Percentiles rank a stretch among this genome's conserved stretches.
These are phyloP conservation scores for Termitomyces eurrhizus DNA, from an alignment of 768 basidiomycete genomes.

Conservation along the genomic window DNA sequence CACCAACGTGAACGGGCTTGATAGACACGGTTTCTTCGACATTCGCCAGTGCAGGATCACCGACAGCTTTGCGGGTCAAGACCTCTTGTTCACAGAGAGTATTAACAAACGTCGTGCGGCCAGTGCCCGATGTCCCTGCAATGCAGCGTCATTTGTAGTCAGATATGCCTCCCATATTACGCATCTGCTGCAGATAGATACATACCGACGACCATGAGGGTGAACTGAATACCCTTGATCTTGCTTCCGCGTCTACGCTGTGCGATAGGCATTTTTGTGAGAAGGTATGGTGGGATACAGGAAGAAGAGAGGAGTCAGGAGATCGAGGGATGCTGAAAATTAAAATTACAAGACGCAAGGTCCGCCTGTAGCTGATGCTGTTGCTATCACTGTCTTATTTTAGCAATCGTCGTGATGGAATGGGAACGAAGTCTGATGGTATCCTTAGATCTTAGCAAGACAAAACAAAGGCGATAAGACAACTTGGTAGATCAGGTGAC, in stretches of 20 bases:
- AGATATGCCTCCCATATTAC: neutral
- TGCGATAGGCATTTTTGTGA: conserved; percentile 38
- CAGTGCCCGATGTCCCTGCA: conserved; percentile 82
- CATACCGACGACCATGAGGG: conserved; percentile 86
- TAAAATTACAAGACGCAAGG: conserved; percentile 6
- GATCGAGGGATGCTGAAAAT: conserved; percentile 5
- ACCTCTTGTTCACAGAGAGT: conserved; percentile 84
- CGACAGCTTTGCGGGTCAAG: conserved; percentile 60
- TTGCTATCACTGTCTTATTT: conserved; percentile 2
- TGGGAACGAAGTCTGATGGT: conserved; percentile 1
- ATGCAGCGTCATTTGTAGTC: neutral
- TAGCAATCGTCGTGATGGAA: conserved; percentile 16
- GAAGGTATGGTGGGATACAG: neutral
- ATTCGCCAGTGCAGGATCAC: conserved; percentile 68
- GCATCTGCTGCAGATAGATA: conserved; percentile 12
- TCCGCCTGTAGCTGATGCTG: neutral
- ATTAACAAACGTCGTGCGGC: conserved; percentile 89
- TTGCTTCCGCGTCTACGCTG: conserved; percentile 64
- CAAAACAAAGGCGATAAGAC: conserved; percentile 11
- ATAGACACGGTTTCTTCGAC: conserved; percentile 74
- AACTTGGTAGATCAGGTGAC: too few relatives aligned
- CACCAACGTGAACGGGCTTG: conserved; percentile 78
- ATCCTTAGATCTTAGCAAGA: conserved; percentile 13
- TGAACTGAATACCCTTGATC: conserved; percentile 89
- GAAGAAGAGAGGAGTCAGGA: conserved; percentile 10